phyloP scores from a whole-genome alignment of 2,329 filamentous ascomycete species.

The Rhynchosporium secalis region DNA sequence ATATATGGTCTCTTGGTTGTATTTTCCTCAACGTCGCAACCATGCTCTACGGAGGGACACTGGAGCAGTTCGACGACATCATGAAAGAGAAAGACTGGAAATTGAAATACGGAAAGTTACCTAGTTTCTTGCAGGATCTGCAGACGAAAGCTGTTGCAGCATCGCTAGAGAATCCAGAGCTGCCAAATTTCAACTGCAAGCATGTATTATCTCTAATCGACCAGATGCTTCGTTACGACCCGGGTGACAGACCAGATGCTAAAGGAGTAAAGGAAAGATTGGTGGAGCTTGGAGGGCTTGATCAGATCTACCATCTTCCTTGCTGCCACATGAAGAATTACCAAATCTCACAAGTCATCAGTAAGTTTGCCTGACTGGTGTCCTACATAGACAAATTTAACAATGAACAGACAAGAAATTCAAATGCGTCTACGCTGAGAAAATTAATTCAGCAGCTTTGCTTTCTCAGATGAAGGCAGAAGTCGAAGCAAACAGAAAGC shows the following conservation, averaged over 20 bases:
- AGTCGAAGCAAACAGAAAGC: constrained; percentile 24
- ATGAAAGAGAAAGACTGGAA: constrained; percentile 39
- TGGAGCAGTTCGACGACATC: constrained; percentile 45
- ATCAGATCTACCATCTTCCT: constrained; percentile 49
- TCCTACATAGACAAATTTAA: constrained; percentile 3
- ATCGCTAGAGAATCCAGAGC: constrained; percentile 25
- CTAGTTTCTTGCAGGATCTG: constrained; percentile 24
- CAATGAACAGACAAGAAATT: constrained; percentile 27
- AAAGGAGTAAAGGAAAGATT: constrained; percentile 51
- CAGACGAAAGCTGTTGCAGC: constrained; percentile 20
- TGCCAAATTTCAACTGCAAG: constrained; percentile 35
- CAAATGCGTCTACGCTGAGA: constrained; percentile 21
- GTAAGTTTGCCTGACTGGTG: constrained; percentile 30
- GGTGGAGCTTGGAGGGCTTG: constrained; percentile 48
- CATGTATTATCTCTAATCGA: constrained; percentile 48
- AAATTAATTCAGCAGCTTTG: constrained; percentile 3
- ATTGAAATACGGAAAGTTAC: constrained; percentile 39
- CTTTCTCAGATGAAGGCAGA: constrained; percentile 22
- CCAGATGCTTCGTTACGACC: constrained; percentile 52
- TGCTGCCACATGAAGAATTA: constrained; percentile 47
- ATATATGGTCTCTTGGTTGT: constrained; percentile 51
- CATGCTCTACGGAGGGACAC: constrained; percentile 44
- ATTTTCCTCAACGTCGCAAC: constrained; percentile 49
- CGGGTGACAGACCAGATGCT: constrained; percentile 51
- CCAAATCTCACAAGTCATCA: constrained; percentile 41